Evolutionary conservation across 345 rosid species (phyloP).

Genomic region (Salix dunnii): DNA sequence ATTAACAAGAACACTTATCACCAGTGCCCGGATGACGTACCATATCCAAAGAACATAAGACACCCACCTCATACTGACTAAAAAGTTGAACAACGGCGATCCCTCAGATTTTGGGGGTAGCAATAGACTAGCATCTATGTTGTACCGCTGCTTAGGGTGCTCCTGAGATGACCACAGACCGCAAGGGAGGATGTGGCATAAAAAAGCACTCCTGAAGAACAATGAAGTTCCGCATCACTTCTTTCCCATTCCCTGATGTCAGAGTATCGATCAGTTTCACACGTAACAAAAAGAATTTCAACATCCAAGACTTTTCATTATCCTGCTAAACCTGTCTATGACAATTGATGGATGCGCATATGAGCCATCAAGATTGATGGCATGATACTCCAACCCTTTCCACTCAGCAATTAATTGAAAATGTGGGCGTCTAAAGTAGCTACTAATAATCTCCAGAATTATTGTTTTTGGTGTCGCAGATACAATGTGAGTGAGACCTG

Average conservation of each 20-base stretch:
- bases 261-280: background rate
- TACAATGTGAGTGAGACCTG: conserved; percentile 88
- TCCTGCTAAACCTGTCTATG: conserved; percentile 39
- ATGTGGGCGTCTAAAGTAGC: conserved; percentile 67
- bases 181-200: no score
- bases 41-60: no score
- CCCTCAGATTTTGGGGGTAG: no score
- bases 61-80: no score
- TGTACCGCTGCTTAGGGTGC: no score
- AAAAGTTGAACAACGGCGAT: no score
- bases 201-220: background rate
- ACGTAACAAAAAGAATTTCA: background rate
- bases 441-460: conserved; percentile 71
- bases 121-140: no score
- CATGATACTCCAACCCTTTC: conserved; percentile 92
- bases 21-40: no score
- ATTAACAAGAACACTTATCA: no score
- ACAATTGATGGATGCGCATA: conserved; percentile 56
- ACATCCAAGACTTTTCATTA: conserved; percentile 27
- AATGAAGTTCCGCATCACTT: background rate
- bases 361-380: conserved; percentile 63
- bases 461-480: conserved; percentile 81
- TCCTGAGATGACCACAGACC: no score
- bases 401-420: conserved; percentile 74
- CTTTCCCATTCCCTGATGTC: background rate